These are phyloP conservation scores for Ophiocordyceps camponoti-saundersi DNA, from an alignment of 2,329 filamentous ascomycete genomes.

Conservation along the genomic window DNA sequence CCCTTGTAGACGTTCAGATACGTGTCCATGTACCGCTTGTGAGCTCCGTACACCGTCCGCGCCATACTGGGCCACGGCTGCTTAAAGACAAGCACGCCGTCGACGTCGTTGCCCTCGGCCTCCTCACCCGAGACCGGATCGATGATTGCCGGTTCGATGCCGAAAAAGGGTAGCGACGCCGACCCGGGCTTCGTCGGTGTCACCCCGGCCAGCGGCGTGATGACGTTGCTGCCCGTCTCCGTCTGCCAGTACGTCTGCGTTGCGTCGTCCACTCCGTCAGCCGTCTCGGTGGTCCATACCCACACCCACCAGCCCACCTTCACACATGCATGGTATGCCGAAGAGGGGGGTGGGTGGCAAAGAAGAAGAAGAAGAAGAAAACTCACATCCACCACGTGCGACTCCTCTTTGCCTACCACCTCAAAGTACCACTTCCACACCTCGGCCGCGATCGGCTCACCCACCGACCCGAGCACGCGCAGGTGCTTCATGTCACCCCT, in stretches of 20 bases:
- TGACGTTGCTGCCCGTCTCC: constrained; percentile 92
- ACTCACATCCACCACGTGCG: constrained; percentile 83
- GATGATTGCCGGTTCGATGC: constrained; percentile 93
- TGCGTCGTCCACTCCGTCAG: constrained; percentile 2
- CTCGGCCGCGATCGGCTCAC: constrained; percentile 92
- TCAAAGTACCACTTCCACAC: constrained; percentile 99
- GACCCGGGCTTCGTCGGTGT: constrained; percentile 95
- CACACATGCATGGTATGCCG: neutral
- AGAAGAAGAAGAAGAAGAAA: neutral
- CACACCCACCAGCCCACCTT: neutral
- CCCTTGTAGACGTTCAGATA: constrained; percentile 96
- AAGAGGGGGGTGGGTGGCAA: too few species aligned
- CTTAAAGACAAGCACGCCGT: constrained; percentile 94
- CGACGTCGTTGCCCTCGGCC: constrained; percentile 87
- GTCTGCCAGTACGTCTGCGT: constrained; percentile 97
- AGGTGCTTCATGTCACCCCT: constrained; percentile 79
- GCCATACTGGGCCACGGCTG: constrained; percentile 98
- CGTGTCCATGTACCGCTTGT: constrained; percentile 98
- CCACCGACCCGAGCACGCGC: constrained; percentile 82
- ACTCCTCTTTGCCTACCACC: constrained; percentile 80
- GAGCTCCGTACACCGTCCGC: constrained; percentile 90
- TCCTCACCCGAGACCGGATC: constrained; percentile 91
- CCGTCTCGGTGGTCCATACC: too few species aligned
- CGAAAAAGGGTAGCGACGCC: constrained; percentile 93
- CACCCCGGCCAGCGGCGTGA: constrained; percentile 79